Conservation (phyloP, 108 stramenopile genomes). For the Chaetoceros muelleri region DNA sequence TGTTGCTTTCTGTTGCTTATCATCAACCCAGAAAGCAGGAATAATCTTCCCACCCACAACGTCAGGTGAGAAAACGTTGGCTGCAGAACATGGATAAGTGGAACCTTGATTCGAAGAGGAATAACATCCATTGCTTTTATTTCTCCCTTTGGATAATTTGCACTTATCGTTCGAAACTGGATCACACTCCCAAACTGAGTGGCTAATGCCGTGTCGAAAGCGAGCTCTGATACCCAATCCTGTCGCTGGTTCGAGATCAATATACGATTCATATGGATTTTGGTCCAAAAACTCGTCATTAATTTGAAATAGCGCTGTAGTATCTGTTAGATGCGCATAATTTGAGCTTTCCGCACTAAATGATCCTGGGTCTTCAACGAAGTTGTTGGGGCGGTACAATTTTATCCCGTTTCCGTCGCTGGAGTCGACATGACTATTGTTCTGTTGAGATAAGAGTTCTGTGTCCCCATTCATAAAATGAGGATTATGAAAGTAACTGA, state of each 20-base stretch:
- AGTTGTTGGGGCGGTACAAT: neutral
- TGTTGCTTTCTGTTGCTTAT: conserved; percentile 18
- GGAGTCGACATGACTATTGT: conserved; percentile 13
- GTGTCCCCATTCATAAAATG: conserved; percentile 30
- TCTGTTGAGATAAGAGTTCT: conserved; percentile 26
- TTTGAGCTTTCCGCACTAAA: conserved; percentile 15
- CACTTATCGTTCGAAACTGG: conserved; percentile 30
- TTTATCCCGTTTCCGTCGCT: conserved; percentile 32
- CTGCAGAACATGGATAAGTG: conserved; percentile 36
- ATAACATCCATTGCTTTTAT: conserved; percentile 21
- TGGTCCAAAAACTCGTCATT: neutral
- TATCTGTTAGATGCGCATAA: conserved; percentile 25
- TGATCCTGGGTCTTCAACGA: conserved; percentile 2
- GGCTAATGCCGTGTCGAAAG: conserved; percentile 36
- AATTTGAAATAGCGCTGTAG: conserved; percentile 12
- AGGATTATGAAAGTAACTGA: conserved; percentile 33
- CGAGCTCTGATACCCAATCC: conserved; percentile 30
- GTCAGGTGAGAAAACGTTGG: conserved; percentile 31
- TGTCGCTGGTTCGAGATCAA: conserved; percentile 34
- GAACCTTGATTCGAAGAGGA: conserved; percentile 26
- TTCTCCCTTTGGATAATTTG: conserved; percentile 14
- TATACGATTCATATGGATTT: conserved; percentile 18
- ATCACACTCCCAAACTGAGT: conserved; percentile 42
- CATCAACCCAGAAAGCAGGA: conserved; percentile 21
- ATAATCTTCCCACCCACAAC: conserved; percentile 39